Evolutionary conservation across 495 filamentous ascomycete genomes (phyloP), one percentile per base, ranked within the genome.

Genomic region (Daldinia caldariorum): DNA sequence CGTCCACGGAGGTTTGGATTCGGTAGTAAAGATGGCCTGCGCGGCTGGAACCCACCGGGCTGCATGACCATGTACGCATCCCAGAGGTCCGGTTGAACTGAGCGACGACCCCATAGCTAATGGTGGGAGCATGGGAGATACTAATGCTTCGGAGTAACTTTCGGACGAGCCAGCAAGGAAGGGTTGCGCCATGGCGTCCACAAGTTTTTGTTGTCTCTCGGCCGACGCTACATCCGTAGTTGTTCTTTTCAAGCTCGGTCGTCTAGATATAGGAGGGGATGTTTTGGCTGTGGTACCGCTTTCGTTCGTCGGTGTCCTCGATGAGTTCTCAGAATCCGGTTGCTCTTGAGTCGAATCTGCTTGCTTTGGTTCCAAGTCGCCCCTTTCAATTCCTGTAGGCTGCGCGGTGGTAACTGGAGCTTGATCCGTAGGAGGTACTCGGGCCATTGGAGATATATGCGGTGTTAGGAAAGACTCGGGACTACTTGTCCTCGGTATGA

Each of bases 11-110:
- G 91, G 84, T 49, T 89, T 85, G 49, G 92, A 85, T 78, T 96
- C 92, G 14, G 95, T 99, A 16, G 94, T 94, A 74, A 99, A 99
- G 56, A 99, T 96, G 41, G 95, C 95, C 80, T 99, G 96, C 16
- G 93, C 91, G 32, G 94, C 91, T 7, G 94, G 94, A 7, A 91
- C 90, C 89, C 90, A 97, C 75, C 96, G 90, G 75, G 89, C 94
- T 63, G 92, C 88, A 79, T 97, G 94, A 22, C 91, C 92, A 76
- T 94, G 92, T 29, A 92, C 81, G 16, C 79, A 73, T 3, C 80
- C 76, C 10, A 82, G 34, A 29, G 76, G 70, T 3, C 78, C 66
- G 12, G 82, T 69, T 6, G 71, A 59, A 57, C 65, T 68, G n/a
- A 74, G 34, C 13, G 78, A 69, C 6, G 76, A 39, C 3, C 74